A percentile compares a stretch with the other conserved stretches of the same genome.
Evolutionary conservation across 805 yeast species (phyloP).

Genomic region (Jamesozyma hellenica): DNA sequence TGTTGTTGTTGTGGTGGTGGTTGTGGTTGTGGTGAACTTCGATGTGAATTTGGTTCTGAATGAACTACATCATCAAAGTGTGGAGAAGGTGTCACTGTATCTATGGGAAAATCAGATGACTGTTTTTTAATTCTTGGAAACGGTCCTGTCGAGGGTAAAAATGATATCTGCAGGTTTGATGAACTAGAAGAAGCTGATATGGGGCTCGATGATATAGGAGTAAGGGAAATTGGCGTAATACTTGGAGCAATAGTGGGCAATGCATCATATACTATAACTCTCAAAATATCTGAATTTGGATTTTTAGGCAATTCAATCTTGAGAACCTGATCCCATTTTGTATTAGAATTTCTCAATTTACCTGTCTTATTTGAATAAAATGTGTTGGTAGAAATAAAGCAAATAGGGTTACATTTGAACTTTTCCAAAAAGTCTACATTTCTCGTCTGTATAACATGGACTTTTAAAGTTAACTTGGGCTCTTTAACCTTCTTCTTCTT

Average conservation of each 20-base stretch:
- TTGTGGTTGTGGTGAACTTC: neutral
- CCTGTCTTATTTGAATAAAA: constrained; percentile 17
- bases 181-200: neutral
- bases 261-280: constrained; percentile 25
- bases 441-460: constrained; percentile 16
- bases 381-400: constrained; percentile 22
- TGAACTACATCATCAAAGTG: neutral
- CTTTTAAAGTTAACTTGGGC: constrained; percentile 13
- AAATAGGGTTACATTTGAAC: constrained; percentile 24
- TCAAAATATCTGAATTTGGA: constrained; percentile 21
- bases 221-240: neutral
- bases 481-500: constrained; percentile 7
- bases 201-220: neutral
- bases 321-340: constrained; percentile 21
- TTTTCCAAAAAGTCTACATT: constrained; percentile 18
- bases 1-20: neutral
- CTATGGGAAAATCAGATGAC: neutral
- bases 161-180: neutral
- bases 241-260: constrained; percentile 7
- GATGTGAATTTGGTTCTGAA: no score
- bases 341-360: constrained; percentile 14
- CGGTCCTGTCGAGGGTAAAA: neutral
- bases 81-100: neutral
- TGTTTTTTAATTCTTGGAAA: neutral
- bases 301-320: constrained; percentile 21